Conservation (phyloP, 1,284 basidiomycete genomes). For the Ceratobasidium sp. region DNA sequence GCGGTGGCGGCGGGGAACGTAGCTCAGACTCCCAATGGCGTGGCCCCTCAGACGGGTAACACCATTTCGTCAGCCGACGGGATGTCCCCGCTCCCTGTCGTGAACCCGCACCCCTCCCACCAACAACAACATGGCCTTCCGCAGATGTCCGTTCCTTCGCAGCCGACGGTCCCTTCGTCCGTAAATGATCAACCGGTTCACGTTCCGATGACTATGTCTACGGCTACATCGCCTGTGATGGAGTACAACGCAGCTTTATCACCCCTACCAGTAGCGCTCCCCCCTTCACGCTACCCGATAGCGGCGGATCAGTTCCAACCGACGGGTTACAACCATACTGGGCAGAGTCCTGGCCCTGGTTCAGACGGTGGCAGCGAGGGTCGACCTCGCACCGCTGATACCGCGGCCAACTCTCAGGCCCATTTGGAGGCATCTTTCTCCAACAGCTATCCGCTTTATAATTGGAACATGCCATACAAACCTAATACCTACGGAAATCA, state of each 20-base stretch:
- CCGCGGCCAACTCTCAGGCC: slow-evolving; percentile 8
- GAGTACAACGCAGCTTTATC: slow-evolving; percentile 38
- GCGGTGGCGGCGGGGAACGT: slow-evolving; percentile 52
- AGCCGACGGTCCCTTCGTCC: slow-evolving; percentile 40
- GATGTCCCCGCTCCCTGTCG: slow-evolving; percentile 20
- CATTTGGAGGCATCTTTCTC: slow-evolving; percentile 42
- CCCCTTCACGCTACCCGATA: slow-evolving; percentile 76
- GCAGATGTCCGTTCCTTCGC: slow-evolving; percentile 41
- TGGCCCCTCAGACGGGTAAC: slow-evolving; percentile 2
- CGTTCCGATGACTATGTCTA: slow-evolving; percentile 33
- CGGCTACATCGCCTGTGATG: slow-evolving; percentile 33
- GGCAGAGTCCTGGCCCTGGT: slow-evolving; percentile 37
- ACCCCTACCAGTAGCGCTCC: slow-evolving; percentile 53
- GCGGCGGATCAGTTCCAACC: slow-evolving; percentile 67
- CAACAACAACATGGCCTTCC: slow-evolving; percentile 30
- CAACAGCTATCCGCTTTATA: slow-evolving; percentile 66
- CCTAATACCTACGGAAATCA: slow-evolving; percentile 53
- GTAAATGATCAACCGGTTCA: slow-evolving; percentile 36
- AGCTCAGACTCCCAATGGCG: slow-evolving; percentile 28
- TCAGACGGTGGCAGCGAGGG: slow-evolving; percentile 38
- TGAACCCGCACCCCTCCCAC: slow-evolving; percentile 4
- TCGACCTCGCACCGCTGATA: slow-evolving; percentile 39
- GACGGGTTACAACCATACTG: slow-evolving; percentile 31
- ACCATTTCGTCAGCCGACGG: slow-evolving; percentile 20
- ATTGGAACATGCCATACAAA: slow-evolving; percentile 77